A percentile compares a stretch with the other conserved stretches of the same genome.
These are phyloP conservation scores for Colletotrichum orbiculare DNA, from an alignment of 2,329 filamentous ascomycete genomes.

Conservation along the genomic window DNA sequence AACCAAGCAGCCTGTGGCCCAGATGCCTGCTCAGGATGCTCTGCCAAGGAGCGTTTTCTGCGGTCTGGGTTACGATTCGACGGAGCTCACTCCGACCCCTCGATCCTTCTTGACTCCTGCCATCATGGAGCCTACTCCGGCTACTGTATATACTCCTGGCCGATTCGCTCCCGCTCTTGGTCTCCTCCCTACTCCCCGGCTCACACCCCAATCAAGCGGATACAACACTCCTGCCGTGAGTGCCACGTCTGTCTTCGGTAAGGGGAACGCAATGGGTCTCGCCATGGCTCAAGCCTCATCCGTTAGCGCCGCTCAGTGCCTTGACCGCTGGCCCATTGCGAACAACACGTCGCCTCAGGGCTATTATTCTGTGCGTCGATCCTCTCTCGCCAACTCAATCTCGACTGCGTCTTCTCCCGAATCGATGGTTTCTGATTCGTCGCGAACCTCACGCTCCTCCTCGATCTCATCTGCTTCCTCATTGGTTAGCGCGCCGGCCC, in stretches of 20 bases:
- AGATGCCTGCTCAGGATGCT: slow-evolving; percentile 54
- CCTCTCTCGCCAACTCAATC: slow-evolving; percentile 71
- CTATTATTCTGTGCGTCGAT: slow-evolving; percentile 64
- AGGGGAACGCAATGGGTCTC: slow-evolving; percentile 67
- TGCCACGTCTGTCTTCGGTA: slow-evolving; percentile 61
- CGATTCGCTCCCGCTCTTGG: slow-evolving; percentile 64
- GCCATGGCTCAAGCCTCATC: slow-evolving; percentile 68
- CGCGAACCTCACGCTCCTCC: slow-evolving; percentile 71
- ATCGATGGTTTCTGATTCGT: slow-evolving; percentile 74
- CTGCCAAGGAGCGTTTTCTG: slow-evolving; percentile 32
- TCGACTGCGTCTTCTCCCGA: slow-evolving; percentile 74
- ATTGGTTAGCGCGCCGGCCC: slow-evolving; percentile 68
- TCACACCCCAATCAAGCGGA: slow-evolving; percentile 66
- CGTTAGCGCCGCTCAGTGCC: slow-evolving; percentile 56
- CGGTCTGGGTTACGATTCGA: slow-evolving; percentile 49
- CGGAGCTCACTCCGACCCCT: slow-evolving; percentile 54
- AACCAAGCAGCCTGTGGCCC: slow-evolving; percentile 52
- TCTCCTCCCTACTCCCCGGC: slow-evolving; percentile 67
- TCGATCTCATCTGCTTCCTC: slow-evolving; percentile 73
- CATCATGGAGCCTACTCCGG: slow-evolving; percentile 62
- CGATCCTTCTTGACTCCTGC: slow-evolving; percentile 54
- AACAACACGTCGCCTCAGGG: slow-evolving; percentile 64
- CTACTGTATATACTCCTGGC: slow-evolving; percentile 55
- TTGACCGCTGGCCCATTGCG: slow-evolving; percentile 64
- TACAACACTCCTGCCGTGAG: slow-evolving; percentile 71